phyloP scores from a whole-genome alignment of 768 basidiomycete species.

The Crassisporium funariophilum region DNA sequence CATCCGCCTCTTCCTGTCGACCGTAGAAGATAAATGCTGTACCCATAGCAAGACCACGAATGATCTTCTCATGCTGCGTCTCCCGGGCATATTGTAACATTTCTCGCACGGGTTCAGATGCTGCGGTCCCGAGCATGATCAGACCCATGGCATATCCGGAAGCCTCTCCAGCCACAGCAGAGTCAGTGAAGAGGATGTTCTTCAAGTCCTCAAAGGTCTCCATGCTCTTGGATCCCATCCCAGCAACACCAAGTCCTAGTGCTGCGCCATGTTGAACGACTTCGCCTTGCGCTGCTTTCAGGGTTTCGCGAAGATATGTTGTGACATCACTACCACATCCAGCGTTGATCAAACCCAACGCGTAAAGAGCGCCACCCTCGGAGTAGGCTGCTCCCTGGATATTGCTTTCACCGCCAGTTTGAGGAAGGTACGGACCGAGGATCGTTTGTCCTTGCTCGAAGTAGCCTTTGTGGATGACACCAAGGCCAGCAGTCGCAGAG shows the following conservation, averaged over 20 bases:
- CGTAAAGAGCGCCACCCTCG: constrained; percentile 96
- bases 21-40: constrained; percentile 92
- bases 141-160: constrained; percentile 98
- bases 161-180: constrained; percentile 94
- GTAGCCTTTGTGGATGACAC: constrained; percentile 97
- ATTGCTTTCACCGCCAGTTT: constrained; percentile 71
- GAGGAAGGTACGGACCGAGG: constrained; percentile 91
- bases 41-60: constrained; percentile 92
- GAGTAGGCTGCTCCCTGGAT: constrained; percentile 83
- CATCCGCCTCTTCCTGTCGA: constrained; percentile 88
- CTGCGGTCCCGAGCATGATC: constrained; percentile 95
- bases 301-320: constrained; percentile 75
- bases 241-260: constrained; percentile 93
- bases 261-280: constrained; percentile 97
- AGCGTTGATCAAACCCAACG: constrained; percentile 92
- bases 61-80: constrained; percentile 99
- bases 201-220: constrained; percentile 94
- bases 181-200: constrained; percentile 87
- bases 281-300: constrained; percentile 77
- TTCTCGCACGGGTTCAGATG: constrained; percentile 78
- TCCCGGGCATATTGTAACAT: constrained; percentile 97
- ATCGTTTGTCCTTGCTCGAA: constrained; percentile 92
- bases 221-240: constrained; percentile 87
- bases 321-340: constrained; percentile 81
- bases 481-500: constrained; percentile 94